Conservation (phyloP, 208 protist genomes). For the Leishmania aethiopica region DNA sequence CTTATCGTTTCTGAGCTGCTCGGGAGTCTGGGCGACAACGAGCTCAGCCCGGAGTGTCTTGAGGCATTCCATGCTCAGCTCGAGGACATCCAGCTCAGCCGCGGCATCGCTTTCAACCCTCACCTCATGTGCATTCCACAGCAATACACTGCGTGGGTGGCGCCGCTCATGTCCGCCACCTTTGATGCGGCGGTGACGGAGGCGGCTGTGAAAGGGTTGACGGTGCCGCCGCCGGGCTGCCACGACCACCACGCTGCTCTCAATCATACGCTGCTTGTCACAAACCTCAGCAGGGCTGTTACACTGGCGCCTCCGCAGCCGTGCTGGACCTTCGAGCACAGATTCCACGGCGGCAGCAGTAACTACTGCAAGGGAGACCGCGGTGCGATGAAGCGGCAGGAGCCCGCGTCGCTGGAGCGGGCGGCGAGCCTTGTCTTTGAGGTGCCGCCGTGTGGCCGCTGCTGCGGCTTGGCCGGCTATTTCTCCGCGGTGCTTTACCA, state of each 20-base stretch:
- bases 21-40: slow-evolving; percentile 99
- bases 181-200: slow-evolving; percentile 61
- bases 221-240: slow-evolving; percentile 45
- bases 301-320: slow-evolving; percentile 55
- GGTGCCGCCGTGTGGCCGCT: slow-evolving; percentile 38
- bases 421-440: slow-evolving; percentile 46
- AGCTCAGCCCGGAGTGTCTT: slow-evolving; percentile 99
- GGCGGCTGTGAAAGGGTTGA: slow-evolving; percentile 65
- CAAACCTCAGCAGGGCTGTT: slow-evolving; percentile 62
- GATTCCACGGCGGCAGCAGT: slow-evolving; percentile 5
- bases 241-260: slow-evolving; percentile 60
- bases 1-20: slow-evolving; percentile 98
- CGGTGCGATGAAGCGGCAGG: background rate
- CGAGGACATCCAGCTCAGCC: slow-evolving; percentile 42
- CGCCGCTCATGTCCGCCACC: slow-evolving; percentile 69
- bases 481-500: slow-evolving; percentile 75
- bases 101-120: slow-evolving; percentile 50
- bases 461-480: slow-evolving; percentile 71
- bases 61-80: slow-evolving; percentile 90
- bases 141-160: slow-evolving; percentile 79
- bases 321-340: slow-evolving; percentile 84
- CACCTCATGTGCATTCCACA: slow-evolving; percentile 69
- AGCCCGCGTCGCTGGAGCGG: slow-evolving; percentile 29
- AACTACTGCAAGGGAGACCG: background rate
- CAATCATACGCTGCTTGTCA: slow-evolving; percentile 76